phyloP scores from a whole-genome alignment of 805 yeast genomes.

The Candida ulmi region DNA sequence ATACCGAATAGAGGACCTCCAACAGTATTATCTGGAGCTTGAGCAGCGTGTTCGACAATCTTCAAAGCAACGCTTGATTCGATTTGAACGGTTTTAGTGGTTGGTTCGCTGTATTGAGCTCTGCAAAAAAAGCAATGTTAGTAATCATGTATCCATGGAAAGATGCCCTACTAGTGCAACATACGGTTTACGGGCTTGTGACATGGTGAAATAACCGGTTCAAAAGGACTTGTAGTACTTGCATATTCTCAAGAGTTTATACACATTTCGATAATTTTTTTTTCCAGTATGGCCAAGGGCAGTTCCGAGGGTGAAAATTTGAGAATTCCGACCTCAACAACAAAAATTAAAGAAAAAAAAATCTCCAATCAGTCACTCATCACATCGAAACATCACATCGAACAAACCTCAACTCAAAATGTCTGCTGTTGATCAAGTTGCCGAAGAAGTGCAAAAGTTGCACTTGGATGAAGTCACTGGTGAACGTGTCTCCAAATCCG shows the following conservation, averaged over 20 bases:
- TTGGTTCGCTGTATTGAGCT: constrained; percentile 14
- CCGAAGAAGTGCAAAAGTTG: constrained; percentile 73
- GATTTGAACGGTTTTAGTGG: constrained; percentile 16
- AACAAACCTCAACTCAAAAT: neutral
- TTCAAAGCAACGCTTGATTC: constrained; percentile 40
- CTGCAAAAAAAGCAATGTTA: neutral
- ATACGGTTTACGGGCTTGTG: neutral
- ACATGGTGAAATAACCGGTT: neutral
- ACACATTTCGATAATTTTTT: too few relatives aligned
- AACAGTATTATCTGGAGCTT: constrained; percentile 52
- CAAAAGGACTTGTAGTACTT: too few relatives aligned
- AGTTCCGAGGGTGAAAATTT: too few relatives aligned
- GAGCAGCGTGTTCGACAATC: constrained; percentile 62
- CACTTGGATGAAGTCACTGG: constrained; percentile 93
- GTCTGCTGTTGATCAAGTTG: constrained; percentile 34
- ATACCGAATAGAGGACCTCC: constrained; percentile 75
- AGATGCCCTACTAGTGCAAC: neutral
- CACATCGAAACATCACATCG: neutral
- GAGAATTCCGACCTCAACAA: neutral
- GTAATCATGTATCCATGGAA: neutral
- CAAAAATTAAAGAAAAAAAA: neutral
- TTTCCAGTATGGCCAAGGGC: too few relatives aligned
- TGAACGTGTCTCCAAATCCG: constrained; percentile 93
- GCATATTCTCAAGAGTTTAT: too few relatives aligned
- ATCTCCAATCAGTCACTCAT: neutral